Conservation (phyloP, 306 rosid species). For the Ormosia semicastrata region DNA sequence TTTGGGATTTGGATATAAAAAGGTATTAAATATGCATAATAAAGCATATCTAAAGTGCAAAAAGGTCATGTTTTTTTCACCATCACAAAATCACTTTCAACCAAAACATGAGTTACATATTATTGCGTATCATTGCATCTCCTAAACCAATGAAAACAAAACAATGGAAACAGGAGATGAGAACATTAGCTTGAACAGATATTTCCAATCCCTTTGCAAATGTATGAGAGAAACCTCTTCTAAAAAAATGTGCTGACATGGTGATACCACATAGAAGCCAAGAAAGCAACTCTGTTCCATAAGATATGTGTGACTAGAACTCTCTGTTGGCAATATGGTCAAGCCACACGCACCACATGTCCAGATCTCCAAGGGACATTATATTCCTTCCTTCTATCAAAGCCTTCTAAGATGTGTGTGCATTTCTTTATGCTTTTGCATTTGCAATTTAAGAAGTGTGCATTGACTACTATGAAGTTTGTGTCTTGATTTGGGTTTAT, state of each 20-base stretch:
- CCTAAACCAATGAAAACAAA: not conserved
- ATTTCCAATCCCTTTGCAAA: not conserved
- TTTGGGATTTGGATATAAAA: too few species aligned
- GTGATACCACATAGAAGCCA: not conserved
- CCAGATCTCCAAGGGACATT: not conserved
- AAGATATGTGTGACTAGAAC: not conserved
- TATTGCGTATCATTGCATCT: not conserved
- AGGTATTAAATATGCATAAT: not conserved
- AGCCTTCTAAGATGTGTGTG: not conserved
- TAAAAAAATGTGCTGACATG: not conserved
- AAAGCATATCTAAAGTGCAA: not conserved
- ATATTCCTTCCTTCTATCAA: not conserved
- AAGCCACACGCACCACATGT: not conserved
- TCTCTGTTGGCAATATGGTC: not conserved
- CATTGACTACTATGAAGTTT: not conserved
- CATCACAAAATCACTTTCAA: not conserved
- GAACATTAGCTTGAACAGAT: not conserved
- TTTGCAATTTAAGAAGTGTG: not conserved
- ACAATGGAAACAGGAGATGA: not conserved
- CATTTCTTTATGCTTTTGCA: constrained; percentile 3
- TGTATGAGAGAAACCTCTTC: not conserved
- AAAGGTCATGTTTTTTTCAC: not conserved
- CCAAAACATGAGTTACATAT: not conserved
- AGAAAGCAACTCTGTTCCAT: not conserved
- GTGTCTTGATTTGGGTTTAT: constrained; percentile 27